Percentiles rank a stretch among this genome's conserved stretches.
Evolutionary conservation across 2,329 filamentous ascomycete species (phyloP).

Genomic region (Trichothecium roseum): DNA sequence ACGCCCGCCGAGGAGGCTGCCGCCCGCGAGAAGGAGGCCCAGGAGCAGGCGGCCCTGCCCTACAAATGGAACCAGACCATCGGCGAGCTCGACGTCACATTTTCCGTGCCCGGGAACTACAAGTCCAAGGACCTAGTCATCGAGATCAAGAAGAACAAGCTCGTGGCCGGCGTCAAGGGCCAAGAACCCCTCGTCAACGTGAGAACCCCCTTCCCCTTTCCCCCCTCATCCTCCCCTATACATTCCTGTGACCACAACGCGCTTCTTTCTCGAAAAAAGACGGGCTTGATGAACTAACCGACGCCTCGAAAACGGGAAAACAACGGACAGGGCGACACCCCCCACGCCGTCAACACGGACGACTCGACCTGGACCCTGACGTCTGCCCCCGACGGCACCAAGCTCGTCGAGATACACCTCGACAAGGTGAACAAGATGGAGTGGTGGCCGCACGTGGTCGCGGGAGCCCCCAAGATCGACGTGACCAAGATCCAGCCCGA

Average conservation of each 20-base stretch:
- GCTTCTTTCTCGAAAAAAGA: not conserved
- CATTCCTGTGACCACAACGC: not conserved
- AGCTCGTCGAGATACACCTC: conserved; percentile 68
- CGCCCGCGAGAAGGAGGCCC: conserved; percentile 60
- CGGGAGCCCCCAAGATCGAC: conserved; percentile 80
- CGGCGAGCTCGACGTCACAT: conserved; percentile 70
- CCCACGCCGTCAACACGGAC: conserved; percentile 68
- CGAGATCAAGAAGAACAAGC: conserved; percentile 65
- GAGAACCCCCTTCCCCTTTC: conserved; percentile 13
- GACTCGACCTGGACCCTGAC: conserved; percentile 93
- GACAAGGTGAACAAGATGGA: conserved; percentile 96
- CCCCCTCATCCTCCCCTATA: not conserved
- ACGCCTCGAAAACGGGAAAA: no score
- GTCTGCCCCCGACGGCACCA: conserved; percentile 56
- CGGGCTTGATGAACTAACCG: not conserved
- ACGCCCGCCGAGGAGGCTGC: conserved; percentile 47
- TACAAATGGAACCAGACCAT: conserved; percentile 98
- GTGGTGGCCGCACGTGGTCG: conserved; percentile 95
- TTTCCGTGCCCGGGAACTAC: conserved; percentile 69
- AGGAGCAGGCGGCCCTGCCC: conserved; percentile 81
- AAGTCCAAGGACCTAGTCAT: conserved; percentile 79
- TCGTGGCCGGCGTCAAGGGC: conserved; percentile 79
- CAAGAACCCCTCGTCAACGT: conserved; percentile 78
- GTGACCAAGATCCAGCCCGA: conserved; percentile 91
- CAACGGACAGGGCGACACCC: conserved; percentile 75